Conservation (phyloP, 768 basidiomycete genomes). For the Boletus subcaerulescens region DNA sequence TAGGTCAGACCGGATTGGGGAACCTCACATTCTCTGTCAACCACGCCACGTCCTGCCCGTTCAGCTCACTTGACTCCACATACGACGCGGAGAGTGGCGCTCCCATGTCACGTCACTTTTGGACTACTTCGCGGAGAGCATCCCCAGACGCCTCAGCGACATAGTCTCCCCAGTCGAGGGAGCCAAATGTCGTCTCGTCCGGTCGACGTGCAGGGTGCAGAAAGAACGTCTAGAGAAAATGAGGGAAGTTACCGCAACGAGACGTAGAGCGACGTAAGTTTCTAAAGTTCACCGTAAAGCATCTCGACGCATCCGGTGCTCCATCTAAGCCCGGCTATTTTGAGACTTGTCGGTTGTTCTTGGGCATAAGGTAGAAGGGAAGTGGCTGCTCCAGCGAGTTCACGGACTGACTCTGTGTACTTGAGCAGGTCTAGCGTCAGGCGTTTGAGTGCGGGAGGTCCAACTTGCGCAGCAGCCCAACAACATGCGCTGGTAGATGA, state of each 20-base stretch:
- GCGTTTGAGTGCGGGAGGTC: slow-evolving; percentile 34
- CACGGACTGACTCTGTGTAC: slow-evolving; percentile 45
- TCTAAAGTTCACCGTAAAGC: slow-evolving; percentile 48
- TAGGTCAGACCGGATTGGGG: no score
- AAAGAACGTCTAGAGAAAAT: slow-evolving; percentile 26
- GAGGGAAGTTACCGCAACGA: no score
- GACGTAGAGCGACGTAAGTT: slow-evolving; percentile 40
- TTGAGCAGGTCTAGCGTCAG: slow-evolving; percentile 52
- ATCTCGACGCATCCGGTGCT: slow-evolving; percentile 23
- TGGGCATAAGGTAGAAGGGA: slow-evolving; percentile 27
- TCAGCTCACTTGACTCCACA: not conserved
- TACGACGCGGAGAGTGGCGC: not conserved
- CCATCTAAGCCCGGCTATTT: slow-evolving; percentile 47
- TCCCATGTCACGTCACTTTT: not conserved
- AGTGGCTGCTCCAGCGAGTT: slow-evolving; percentile 32
- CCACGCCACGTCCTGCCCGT: no score
- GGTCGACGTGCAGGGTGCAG: not conserved
- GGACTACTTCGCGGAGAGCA: not conserved
- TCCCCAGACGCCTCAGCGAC: slow-evolving; percentile 37
- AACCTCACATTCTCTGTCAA: no score
- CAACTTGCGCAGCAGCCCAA: slow-evolving; percentile 24
- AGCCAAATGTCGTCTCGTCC: slow-evolving; percentile 32
- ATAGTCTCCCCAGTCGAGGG: slow-evolving; percentile 49
- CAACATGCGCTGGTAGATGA: slow-evolving; percentile 44
- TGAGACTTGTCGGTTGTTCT: slow-evolving; percentile 43